A percentile compares a stretch with the other conserved stretches of the same genome.
These are phyloP conservation scores for Tubosaeta sp. DNA, from an alignment of 768 basidiomycete species.

Conservation along the genomic window DNA sequence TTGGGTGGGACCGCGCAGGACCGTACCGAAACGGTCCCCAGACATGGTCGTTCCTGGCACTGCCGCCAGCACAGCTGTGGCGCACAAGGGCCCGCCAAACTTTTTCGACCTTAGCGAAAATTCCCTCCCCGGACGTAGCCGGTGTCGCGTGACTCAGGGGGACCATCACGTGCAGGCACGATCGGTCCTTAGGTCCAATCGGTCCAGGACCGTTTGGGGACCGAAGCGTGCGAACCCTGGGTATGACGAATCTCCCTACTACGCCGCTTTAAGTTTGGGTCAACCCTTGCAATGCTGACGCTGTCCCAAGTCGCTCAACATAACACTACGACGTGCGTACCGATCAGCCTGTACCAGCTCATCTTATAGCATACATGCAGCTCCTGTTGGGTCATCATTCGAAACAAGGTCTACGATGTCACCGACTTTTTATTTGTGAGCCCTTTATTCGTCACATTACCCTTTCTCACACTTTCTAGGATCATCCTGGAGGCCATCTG, in stretches of 20 bases:
- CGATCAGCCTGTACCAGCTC: not conserved
- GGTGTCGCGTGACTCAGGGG: not conserved
- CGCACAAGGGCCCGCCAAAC: not conserved
- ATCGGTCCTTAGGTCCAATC: not conserved
- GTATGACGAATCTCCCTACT: not conserved
- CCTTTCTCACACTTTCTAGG: slow-evolving; percentile 34
- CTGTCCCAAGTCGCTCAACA: slow-evolving; percentile 59
- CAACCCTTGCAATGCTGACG: slow-evolving; percentile 27
- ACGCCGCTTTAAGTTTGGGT: no score
- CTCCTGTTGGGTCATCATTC: slow-evolving; percentile 83
- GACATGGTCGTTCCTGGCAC: not conserved
- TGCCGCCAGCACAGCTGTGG: not conserved
- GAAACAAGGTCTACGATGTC: slow-evolving; percentile 80
- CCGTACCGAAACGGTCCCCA: not conserved
- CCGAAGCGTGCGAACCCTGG: not conserved
- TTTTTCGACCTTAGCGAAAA: not conserved
- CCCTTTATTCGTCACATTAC: not conserved
- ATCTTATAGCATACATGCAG: slow-evolving; percentile 32
- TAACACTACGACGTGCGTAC: slow-evolving; percentile 45
- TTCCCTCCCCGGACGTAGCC: not conserved
- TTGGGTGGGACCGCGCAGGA: not conserved
- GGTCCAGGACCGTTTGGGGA: not conserved
- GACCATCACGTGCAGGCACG: not conserved
- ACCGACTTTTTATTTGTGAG: slow-evolving; percentile 69
- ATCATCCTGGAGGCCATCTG: slow-evolving; percentile 77